Conservation (phyloP, 1,139 yeast genomes). For the Debaryomyces sp. region DNA sequence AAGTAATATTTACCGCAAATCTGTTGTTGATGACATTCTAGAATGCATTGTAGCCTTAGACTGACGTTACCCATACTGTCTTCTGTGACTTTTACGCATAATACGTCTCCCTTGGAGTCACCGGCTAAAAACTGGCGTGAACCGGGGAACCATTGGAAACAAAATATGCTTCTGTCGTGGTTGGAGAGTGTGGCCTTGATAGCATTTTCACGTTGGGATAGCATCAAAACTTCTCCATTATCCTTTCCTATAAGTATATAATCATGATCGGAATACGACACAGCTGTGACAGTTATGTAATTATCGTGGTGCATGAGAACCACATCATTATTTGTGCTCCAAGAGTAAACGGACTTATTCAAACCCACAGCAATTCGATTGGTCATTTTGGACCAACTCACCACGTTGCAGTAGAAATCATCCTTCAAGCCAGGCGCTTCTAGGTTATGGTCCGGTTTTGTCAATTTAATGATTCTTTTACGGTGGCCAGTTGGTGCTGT, state of each 20-base stretch:
- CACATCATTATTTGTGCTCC: slow-evolving; percentile 62
- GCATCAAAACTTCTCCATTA: slow-evolving; percentile 28
- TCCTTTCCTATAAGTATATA: slow-evolving; percentile 57
- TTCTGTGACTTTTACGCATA: slow-evolving; percentile 39
- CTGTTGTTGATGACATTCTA: slow-evolving; percentile 63
- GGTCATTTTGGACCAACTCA: slow-evolving; percentile 68
- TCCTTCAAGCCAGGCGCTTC: slow-evolving; percentile 79
- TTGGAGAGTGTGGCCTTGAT: slow-evolving; percentile 12
- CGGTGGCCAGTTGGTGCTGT: slow-evolving; percentile 9
- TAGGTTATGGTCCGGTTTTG: slow-evolving; percentile 24
- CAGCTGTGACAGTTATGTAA: slow-evolving; percentile 56
- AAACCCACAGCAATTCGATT: slow-evolving; percentile 71
- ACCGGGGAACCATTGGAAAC: slow-evolving; percentile 63
- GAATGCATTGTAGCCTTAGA: slow-evolving; percentile 19
- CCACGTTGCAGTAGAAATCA: slow-evolving; percentile 78
- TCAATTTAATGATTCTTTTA: slow-evolving; percentile 9
- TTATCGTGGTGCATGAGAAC: slow-evolving; percentile 21
- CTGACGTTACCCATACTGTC: slow-evolving; percentile 10
- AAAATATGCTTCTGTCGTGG: slow-evolving; percentile 50
- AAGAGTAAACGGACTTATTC: slow-evolving; percentile 59
- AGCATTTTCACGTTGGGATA: slow-evolving; percentile 20
- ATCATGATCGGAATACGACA: slow-evolving; percentile 54
- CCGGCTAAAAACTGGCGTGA: slow-evolving; percentile 58
- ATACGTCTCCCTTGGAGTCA: slow-evolving; percentile 67
- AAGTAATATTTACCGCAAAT: slow-evolving; percentile 56